Evolutionary conservation across 495 filamentous ascomycete species (phyloP).

Genomic region (Penicillium macrosclerotiorum): DNA sequence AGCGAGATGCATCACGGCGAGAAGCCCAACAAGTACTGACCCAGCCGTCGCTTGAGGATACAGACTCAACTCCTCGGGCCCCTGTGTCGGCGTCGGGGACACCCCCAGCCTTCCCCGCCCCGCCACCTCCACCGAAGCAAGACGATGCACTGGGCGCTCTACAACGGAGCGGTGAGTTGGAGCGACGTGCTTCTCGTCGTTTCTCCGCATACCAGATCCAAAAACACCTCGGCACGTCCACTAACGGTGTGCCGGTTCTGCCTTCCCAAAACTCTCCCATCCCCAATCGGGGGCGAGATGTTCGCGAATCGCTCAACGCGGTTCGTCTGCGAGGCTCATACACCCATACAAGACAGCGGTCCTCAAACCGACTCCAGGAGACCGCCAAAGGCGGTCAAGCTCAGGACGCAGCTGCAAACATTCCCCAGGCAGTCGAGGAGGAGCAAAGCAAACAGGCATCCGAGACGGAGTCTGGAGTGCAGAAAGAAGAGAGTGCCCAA

Average conservation of each 20-base stretch:
- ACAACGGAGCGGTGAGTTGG: slow-evolving; percentile 88
- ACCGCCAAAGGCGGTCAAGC: slow-evolving; percentile 50
- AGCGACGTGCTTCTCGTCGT: slow-evolving; percentile 84
- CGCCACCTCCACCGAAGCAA: slow-evolving; percentile 75
- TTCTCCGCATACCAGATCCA: slow-evolving; percentile 96
- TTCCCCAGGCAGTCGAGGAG: slow-evolving; percentile 63
- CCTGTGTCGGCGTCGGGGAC: slow-evolving; percentile 31
- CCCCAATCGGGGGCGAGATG: slow-evolving; percentile 85
- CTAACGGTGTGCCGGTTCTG: slow-evolving; percentile 80
- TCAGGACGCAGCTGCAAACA: slow-evolving; percentile 51
- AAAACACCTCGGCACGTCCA: slow-evolving; percentile 79
- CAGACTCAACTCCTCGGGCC: slow-evolving; percentile 34
- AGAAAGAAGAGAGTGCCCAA: slow-evolving; percentile 38
- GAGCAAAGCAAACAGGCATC: slow-evolving; percentile 27
- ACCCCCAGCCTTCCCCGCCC: slow-evolving; percentile 47
- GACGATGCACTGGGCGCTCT: slow-evolving; percentile 89
- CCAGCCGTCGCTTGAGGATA: slow-evolving; percentile 59
- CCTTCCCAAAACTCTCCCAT: slow-evolving; percentile 83
- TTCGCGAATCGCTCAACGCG: slow-evolving; percentile 87
- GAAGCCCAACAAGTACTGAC: slow-evolving; percentile 49
- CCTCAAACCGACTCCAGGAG: slow-evolving; percentile 54
- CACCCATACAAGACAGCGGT: slow-evolving; percentile 61
- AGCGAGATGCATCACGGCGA: slow-evolving; percentile 45
- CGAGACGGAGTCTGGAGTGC: slow-evolving; percentile 32
- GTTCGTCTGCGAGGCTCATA: slow-evolving; percentile 75